Conservation (phyloP, 2,329 filamentous ascomycete genomes). For the Apiospora rasikravindrae region DNA sequence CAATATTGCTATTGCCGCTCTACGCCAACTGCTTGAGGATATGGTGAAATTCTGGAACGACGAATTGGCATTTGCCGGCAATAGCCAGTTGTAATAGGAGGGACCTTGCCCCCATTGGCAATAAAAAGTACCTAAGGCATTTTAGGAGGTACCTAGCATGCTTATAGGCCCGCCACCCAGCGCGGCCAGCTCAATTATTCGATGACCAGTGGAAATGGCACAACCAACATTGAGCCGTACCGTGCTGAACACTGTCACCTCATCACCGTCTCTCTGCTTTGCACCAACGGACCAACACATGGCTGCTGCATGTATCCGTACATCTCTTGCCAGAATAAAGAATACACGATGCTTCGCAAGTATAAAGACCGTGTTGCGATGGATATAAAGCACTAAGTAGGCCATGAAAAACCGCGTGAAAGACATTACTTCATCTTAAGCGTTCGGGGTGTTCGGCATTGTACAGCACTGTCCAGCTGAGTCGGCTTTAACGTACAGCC, state of each 20-base stretch:
- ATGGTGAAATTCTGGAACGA: slow-evolving; percentile 4
- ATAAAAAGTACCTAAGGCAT: background rate
- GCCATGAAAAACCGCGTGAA: background rate
- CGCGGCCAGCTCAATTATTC: slow-evolving; percentile 1
- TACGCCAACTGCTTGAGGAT: background rate
- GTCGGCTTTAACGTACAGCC: slow-evolving; percentile 7
- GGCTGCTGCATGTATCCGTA: background rate
- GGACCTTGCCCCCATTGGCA: background rate
- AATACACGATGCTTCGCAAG: background rate
- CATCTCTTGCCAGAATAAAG: background rate
- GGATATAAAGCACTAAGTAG: background rate
- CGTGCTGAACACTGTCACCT: background rate
- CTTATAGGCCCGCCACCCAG: slow-evolving; percentile 13
- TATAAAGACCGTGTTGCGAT: background rate
- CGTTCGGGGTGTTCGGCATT: slow-evolving; percentile 4
- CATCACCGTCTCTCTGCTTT: background rate
- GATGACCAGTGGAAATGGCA: slow-evolving; percentile 5
- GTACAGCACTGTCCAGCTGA: slow-evolving; percentile 8
- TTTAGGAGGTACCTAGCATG: background rate
- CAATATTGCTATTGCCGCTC: background rate
- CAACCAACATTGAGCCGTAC: background rate
- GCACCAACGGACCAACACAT: background rate
- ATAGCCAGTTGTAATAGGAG: background rate
- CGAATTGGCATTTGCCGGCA: slow-evolving; percentile 2
- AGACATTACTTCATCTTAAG: slow-evolving; percentile 11